Base-by-base conservation (phyloP, 768 basidiomycete species). In the Boletus sp. region DNA sequence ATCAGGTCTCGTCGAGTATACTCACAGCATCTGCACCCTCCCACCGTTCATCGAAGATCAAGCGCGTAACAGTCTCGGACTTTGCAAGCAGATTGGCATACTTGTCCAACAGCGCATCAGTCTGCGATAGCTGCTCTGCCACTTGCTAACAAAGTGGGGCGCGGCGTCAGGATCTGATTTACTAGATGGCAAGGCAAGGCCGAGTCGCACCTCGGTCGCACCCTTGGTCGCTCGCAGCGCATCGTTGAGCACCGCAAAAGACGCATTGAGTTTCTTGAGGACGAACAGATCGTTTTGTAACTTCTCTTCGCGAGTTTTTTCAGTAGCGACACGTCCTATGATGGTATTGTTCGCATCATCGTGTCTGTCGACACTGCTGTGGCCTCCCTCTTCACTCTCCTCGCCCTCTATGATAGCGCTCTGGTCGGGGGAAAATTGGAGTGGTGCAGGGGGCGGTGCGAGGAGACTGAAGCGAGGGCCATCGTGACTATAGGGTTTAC, bases 21-120 rank as follows among this genome's bases (percentile, higher is more conserved):
- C 83, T 74, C 66, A 90, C 90, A 44, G 77, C 82, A 58, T 88
- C 86, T 39, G 84, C 87, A 2, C 90, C 90, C 52, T 81, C 74
- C 88, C 88, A 92, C 56, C 81, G 74, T 58, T 90, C 86, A 67
- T 92, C 90, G 58, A 91, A 84, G 17, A 92, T 83, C 55, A 92
- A 71, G 32, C 81, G 80, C 3, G 88, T 75, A 58, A 83, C 78
- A 14, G 83, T 79, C 69, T 91, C 90, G 2, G 89, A 88, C 67
- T 83, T 85, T 6, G 82, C 80, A 18, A 92, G 75, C 47, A 90
- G 82, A 41, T 73, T 74, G 42, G 89, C 81, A 66, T 92, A 92
- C 78, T 84, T 88, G 71, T 89, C 85, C 56, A 92, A 74, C 55
- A 92, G 73, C 1, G 80, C 81, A 64, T 92, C 84, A 0, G 90